Evolutionary conservation across 2,329 filamentous ascomycete species (phyloP), one percentile per base, ranked within the genome.

Genomic region (Colletotrichum liriopes): DNA sequence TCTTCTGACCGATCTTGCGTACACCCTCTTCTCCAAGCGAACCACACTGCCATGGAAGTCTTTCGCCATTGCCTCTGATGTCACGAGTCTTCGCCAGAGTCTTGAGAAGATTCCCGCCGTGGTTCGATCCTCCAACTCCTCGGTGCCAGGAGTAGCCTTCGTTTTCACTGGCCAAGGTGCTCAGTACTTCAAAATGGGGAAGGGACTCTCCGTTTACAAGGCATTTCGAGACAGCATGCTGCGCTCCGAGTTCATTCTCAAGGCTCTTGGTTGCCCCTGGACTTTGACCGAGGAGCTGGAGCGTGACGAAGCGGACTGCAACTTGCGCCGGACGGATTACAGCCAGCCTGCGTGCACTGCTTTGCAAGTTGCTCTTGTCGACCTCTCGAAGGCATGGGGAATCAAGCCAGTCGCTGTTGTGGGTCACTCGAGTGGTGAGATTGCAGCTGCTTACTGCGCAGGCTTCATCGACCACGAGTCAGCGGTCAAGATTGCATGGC

Each of bases 21-120:
- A 87, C 74, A 87, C 86, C 0, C 79, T 87, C 23, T 79, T 77
- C 23, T 83, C 80, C 45, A 84, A 86, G 4, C 82, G 86, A 16
- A 86, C 86, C 0, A 78, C 75, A 8, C 72, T 87, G 9, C 82
- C 84, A 63, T 87, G 84, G 83, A 86, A 81, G 67, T 74, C 78
- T 1, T 80, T 81, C 3, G 73, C 84, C 6, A 78, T 85, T 51
- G 83, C 84, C 7, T 64, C 76, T 1, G 80, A 84, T 2, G 79
- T 87, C 11, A 12, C n/a, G 14, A 47, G 45, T 51, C 63, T 71
- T 0, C 41, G 52, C 3, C 37, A 55, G 37, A 61, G 47, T n/a
- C 60, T 76, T 12, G 56, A 65, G 1, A 77, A 81, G 18, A 75
- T 84, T 37, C 61, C 70, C 5, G 18, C 67, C 0, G 62, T 78